Evolutionary conservation across 805 yeast genomes (phyloP).

Genomic region (Maudiozyma serrabonitensis): DNA sequence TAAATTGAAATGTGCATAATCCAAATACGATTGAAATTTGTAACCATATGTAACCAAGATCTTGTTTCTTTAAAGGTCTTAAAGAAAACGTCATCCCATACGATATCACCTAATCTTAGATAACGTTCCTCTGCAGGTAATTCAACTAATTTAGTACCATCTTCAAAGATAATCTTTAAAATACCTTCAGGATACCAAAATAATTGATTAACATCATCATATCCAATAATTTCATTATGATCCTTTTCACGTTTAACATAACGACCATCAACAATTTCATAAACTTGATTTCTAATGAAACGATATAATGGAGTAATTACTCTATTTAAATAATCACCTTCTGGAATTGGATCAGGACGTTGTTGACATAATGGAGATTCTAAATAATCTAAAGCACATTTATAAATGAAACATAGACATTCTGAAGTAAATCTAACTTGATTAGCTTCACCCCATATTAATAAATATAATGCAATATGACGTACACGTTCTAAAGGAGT

Average conservation of each 20-base stretch:
- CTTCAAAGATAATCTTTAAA: conserved; percentile 71
- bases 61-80: conserved; percentile 93
- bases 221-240: conserved; percentile 75
- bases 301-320: conserved; percentile 85
- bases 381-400: conserved; percentile 87
- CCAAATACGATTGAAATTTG: conserved; percentile 98
- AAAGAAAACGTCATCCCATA: conserved; percentile 86
- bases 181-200: conserved; percentile 99
- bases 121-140: conserved; percentile 85
- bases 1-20: conserved; percentile 78
- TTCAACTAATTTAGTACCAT: conserved; percentile 83
- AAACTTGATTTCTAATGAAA: conserved; percentile 71
- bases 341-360: conserved; percentile 72
- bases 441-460: conserved; percentile 86
- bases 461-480: conserved; percentile 63
- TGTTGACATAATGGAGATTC: conserved; percentile 85
- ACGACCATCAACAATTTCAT: conserved; percentile 73
- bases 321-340: conserved; percentile 83
- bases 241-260: conserved; percentile 78
- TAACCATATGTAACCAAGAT: conserved; percentile 92
- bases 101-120: conserved; percentile 80
- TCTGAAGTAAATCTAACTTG: conserved; percentile 91
- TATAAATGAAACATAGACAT: conserved; percentile 85
- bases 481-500: conserved; percentile 73
- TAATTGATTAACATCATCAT: conserved; percentile 96